phyloP scores from a whole-genome alignment of 2,329 filamentous ascomycete species.

The Trichoderma simmonsii region DNA sequence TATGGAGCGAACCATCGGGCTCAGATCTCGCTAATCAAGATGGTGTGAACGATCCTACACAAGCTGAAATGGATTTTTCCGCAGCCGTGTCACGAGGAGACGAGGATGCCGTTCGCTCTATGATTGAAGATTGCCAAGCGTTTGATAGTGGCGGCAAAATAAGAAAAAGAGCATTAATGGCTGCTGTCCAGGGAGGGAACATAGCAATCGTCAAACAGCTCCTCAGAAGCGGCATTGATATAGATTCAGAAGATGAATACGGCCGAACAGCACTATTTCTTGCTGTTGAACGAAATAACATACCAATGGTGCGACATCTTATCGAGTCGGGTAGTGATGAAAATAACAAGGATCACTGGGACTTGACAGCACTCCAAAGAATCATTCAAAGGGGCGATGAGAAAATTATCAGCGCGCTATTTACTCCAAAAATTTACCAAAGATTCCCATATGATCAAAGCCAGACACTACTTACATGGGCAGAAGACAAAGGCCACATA shows the following conservation, averaged over 20 bases:
- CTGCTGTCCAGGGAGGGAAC: neutral
- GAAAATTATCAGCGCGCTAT: neutral
- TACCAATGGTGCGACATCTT: neutral
- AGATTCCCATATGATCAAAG: neutral
- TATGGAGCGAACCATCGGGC: neutral
- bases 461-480: neutral
- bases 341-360: neutral
- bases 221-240: neutral
- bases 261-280: neutral
- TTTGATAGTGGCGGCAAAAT: neutral
- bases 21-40: neutral
- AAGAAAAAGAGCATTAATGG: neutral
- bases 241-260: neutral
- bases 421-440: neutral
- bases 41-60: neutral
- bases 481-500: neutral
- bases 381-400: neutral
- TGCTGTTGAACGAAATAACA: neutral
- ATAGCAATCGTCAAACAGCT: neutral
- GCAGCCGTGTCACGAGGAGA: neutral
- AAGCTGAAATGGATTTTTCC: neutral
- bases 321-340: neutral
- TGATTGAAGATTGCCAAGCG: neutral
- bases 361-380: neutral
- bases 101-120: neutral